Evolutionary conservation across 345 rosid species (phyloP).

Genomic region (Camelina laxa): DNA sequence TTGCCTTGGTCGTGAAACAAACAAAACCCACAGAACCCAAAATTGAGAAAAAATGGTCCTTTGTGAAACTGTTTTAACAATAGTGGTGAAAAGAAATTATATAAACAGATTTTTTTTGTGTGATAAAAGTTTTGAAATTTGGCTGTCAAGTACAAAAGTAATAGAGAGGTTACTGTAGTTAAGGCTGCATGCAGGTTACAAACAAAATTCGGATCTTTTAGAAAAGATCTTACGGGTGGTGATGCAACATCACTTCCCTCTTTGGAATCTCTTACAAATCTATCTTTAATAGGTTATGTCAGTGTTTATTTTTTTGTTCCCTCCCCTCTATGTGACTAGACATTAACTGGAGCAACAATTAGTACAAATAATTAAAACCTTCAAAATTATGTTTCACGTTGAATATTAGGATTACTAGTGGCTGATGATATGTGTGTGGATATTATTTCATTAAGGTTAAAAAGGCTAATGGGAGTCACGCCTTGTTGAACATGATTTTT

Average conservation of each 20-base stretch:
- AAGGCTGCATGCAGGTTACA: slow-evolving; percentile 36
- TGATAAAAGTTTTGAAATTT: slow-evolving; percentile 18
- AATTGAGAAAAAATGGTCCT: slow-evolving; percentile 10
- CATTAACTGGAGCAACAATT: slow-evolving; percentile 19
- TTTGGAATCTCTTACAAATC: slow-evolving; percentile 34
- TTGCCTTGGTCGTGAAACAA: slow-evolving; percentile 30
- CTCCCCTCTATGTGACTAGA: slow-evolving; percentile 27
- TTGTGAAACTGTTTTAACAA: slow-evolving; percentile 26
- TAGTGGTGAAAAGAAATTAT: slow-evolving; percentile 6
- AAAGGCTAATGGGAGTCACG: slow-evolving; percentile 39
- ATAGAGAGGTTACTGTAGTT: slow-evolving; percentile 35
- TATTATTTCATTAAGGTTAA: slow-evolving; percentile 2
- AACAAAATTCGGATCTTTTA: slow-evolving; percentile 33
- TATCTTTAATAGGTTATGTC: slow-evolving; percentile 40
- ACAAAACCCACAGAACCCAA: neutral
- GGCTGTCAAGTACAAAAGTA: slow-evolving; percentile 31
- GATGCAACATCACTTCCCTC: slow-evolving; percentile 45
- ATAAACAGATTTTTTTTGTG: neutral
- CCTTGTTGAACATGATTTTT: slow-evolving; percentile 43
- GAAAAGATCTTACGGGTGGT: slow-evolving; percentile 35
- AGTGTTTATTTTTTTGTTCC: slow-evolving; percentile 15
- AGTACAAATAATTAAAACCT: slow-evolving; percentile 19
- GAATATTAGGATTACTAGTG: slow-evolving; percentile 22
- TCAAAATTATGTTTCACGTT: neutral
- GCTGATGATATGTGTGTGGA: slow-evolving; percentile 29